Evolutionary conservation across 2,329 filamentous ascomycete species (phyloP).

Genomic region (Thelonectria discophora): DNA sequence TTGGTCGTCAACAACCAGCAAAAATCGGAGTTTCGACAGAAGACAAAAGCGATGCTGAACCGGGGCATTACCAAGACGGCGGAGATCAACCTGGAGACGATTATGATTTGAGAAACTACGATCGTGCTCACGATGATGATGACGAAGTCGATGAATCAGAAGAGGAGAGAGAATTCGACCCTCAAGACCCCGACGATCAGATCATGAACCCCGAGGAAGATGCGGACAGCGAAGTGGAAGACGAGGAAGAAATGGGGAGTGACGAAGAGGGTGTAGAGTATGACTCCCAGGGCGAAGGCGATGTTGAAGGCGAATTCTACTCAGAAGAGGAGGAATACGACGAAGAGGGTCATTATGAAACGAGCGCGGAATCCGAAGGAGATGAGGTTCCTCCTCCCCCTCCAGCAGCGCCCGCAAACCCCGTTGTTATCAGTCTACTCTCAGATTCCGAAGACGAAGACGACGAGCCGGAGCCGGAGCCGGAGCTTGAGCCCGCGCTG

Average conservation of each 20-base stretch:
- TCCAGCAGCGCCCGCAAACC: constrained; percentile 41
- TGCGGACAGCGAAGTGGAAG: constrained; percentile 39
- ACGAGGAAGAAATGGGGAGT: constrained; percentile 36
- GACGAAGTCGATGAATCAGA: constrained; percentile 45
- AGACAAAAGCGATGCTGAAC: constrained; percentile 29
- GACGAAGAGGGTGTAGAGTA: constrained; percentile 44
- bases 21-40: constrained; percentile 13
- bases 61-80: constrained; percentile 38
- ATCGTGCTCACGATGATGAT: constrained; percentile 45
- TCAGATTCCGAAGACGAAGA: constrained; percentile 58
- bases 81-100: constrained; percentile 46
- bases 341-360: constrained; percentile 37
- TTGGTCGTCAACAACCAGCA: constrained; percentile 6
- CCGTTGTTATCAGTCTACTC: constrained; percentile 57
- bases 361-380: constrained; percentile 25
- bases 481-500: neutral
- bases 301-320: constrained; percentile 25
- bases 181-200: constrained; percentile 38
- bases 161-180: constrained; percentile 42
- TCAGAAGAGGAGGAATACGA: constrained; percentile 40
- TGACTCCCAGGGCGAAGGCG: constrained; percentile 31
- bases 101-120: constrained; percentile 48
- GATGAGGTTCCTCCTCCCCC: constrained; percentile 12
- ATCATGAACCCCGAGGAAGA: constrained; percentile 34
- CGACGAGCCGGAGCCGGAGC: constrained; percentile 30